Percentiles rank a stretch among this genome's conserved stretches.
phyloP scores from a whole-genome alignment of 2,329 filamentous ascomycete genomes.

The Paracoccidioides brasiliensis region DNA sequence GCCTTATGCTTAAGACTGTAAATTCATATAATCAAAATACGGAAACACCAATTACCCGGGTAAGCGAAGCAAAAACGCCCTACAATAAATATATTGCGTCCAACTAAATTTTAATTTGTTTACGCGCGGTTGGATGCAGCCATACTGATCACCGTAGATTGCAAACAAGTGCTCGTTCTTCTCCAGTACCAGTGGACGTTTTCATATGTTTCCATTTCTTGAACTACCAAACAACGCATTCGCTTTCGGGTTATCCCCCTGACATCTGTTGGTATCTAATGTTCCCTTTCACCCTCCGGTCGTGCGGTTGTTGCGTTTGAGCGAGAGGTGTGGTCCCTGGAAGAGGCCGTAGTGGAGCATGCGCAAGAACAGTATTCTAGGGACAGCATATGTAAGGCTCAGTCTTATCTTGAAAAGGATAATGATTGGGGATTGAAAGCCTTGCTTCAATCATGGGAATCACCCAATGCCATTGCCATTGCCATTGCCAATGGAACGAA shows the following conservation, averaged over 20 bases:
- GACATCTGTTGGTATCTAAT: conserved; percentile 24
- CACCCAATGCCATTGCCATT: background rate
- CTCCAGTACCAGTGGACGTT: conserved; percentile 17
- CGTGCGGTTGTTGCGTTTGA: background rate
- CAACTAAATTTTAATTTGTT: conserved; percentile 32
- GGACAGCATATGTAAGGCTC: background rate
- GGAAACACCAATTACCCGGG: conserved; percentile 46
- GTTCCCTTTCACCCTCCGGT: conserved; percentile 1
- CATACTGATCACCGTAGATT: background rate
- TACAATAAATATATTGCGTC: conserved; percentile 48
- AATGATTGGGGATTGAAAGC: background rate
- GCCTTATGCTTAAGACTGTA: conserved; percentile 39
- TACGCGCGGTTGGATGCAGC: conserved; percentile 31
- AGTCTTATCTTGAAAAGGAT: background rate
- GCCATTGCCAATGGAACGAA: background rate
- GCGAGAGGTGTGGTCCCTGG: background rate
- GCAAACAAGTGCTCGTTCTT: conserved; percentile 10
- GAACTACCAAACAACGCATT: conserved; percentile 27
- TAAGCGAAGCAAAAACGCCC: conserved; percentile 47
- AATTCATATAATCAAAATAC: conserved; percentile 54
- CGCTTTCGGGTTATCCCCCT: conserved; percentile 37
- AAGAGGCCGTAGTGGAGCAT: background rate
- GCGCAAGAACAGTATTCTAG: background rate
- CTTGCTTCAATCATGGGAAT: background rate
- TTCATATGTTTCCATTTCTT: conserved; percentile 11